Evolutionary conservation across 2,329 filamentous ascomycete species (phyloP).

Genomic region (Pleomassaria siparia): DNA sequence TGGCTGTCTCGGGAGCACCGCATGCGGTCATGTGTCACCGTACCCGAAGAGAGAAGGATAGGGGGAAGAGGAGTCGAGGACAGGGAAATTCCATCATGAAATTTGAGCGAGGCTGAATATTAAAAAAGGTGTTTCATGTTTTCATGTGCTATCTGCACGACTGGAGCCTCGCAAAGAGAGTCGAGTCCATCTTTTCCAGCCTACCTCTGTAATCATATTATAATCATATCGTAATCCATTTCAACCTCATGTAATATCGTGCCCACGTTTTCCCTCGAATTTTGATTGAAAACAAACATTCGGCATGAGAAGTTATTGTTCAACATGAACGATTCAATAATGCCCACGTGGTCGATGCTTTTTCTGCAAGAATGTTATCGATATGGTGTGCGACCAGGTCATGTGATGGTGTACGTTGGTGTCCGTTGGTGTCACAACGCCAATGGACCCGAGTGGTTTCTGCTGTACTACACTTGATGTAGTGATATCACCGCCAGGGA

Average conservation of each 20-base stretch:
- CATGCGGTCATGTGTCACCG: too few relatives aligned
- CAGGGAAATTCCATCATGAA: too few relatives aligned
- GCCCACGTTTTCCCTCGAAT: conserved; percentile 10
- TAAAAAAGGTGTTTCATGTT: not conserved
- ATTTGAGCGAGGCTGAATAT: not conserved
- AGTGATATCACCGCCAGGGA: not conserved
- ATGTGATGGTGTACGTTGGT: not conserved
- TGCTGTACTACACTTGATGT: not conserved
- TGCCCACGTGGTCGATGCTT: not conserved
- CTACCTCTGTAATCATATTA: conserved; percentile 17
- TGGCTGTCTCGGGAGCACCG: too few relatives aligned
- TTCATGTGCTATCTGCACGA: not conserved
- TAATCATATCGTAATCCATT: too few relatives aligned
- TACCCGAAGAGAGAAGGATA: too few relatives aligned
- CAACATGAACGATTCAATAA: not conserved
- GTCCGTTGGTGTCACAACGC: not conserved
- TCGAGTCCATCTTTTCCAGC: conserved; percentile 14
- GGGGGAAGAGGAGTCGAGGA: too few relatives aligned
- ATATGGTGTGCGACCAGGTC: not conserved
- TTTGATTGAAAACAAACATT: not conserved
- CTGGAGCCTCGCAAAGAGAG: conserved; percentile 11
- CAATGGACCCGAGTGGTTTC: not conserved
- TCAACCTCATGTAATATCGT: conserved; percentile 9
- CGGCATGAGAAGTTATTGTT: not conserved
- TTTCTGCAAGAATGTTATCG: not conserved